Base-by-base conservation (phyloP, 495 filamentous ascomycete genomes). In the Hypoxylon rickii region DNA sequence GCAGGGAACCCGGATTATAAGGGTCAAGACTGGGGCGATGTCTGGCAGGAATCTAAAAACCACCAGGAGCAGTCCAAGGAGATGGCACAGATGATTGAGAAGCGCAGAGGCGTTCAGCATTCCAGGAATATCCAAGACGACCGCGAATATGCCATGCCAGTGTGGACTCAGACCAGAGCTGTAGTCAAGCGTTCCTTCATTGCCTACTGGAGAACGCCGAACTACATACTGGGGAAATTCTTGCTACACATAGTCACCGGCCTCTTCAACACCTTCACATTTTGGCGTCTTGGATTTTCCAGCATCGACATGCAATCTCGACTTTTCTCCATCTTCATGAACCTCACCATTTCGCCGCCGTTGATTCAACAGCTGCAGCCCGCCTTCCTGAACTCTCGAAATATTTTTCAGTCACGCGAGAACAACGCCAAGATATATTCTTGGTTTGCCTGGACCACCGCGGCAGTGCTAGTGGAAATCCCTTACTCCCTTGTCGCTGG, bases 251-350 rank as follows among this genome's bases (percentile, higher is more conserved):
- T 75, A 37, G 38, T 65, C 21, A 59, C 61, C 20, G 67, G 69
- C 69, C 24, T 91, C 1, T 90, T 90, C 75, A 89, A 88, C 55
- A 87, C 87, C 18, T 90, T 93, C 67, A 86, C 85, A 0, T 91
- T 93, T 70, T 89, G 82, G 78, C 78, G 85, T 38, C 79, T 87
- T 7, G 73, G 82, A 12, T 80, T 79, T 50, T 79, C 77, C 22
- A 67, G 82, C 8, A 83, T 87, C 61, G 89, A 88, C 18, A 77
- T 90, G 39, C 87, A 90, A 64, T 86, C 89, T 59, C 80, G 85
- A 55, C 79, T 91, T 65, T 89, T 90, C 70, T 75, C 79, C 54
- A 78, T 91, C 42, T 91, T 92, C 69, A 81, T 89, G 78, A 73
- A 89, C 7, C 66, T 76, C 48, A 72, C 74, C 12, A 76, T 80